Base-by-base conservation (phyloP, 208 protist species). In the Strigomonas culicis region DNA sequence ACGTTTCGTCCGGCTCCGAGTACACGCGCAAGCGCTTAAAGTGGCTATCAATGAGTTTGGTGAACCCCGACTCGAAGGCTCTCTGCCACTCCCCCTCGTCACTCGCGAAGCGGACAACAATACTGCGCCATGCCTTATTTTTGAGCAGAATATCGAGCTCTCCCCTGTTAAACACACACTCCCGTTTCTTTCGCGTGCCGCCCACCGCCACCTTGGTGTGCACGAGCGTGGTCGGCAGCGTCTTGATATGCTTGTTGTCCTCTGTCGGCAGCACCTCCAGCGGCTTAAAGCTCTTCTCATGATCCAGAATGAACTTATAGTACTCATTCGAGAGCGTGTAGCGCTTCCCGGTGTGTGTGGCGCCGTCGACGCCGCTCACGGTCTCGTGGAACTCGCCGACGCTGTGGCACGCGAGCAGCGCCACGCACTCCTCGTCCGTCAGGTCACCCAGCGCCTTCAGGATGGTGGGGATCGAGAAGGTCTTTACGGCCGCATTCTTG, bases 311-410 rank as follows among this genome's bases (percentile, higher is more conserved):
- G 62, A 92, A 92, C 49, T 68, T 74, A 64, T 82, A 94, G 63
- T 94, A 94, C 36, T 69, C 69, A 63, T 91, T 90, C 59, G 66
- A 79, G 15, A 94, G 79, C n/a, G 66, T 79, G 68, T 90, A 92
- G 4, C 80, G 82, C 36, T 67, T 78, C 13, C 88, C 88, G 22
- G 81, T 82, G 66, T 92, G 84, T 22, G 80, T 88, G 19, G 71
- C 77, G 30, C 59, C 72, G 13, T 92, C 88, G 8, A 92, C 24
- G 30, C 88, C 88, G 65, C 84, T 92, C 6, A 94, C 88, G 44
- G 85, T 72, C 60, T 88, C 84, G 79, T 94, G 88, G 39, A 92
- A 92, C 65, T 94, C 84, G 49, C 88, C 88, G 15, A 94, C 88
- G 56, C 81, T 82, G 76, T 94, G 88, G 67, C 82, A 92, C 17